Evolutionary conservation across 305 asterid species (phyloP), one percentile per base, ranked within the genome.

Genomic region (Petunia hybrid): DNA sequence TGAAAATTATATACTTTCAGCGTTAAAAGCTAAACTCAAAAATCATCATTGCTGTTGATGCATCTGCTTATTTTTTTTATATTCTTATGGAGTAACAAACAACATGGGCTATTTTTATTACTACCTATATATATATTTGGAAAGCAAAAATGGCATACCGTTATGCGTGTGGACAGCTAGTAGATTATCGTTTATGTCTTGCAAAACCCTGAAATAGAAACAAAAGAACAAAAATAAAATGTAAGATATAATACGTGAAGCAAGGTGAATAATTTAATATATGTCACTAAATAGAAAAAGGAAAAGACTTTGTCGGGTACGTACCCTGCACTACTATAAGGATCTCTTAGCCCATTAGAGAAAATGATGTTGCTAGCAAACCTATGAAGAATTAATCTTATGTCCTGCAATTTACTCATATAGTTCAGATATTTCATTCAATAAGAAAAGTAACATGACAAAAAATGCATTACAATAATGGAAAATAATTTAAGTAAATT

Each of bases 281-380:
- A 14, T 13, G 53, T 14, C 9, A 67, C 38, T 59, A 77, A 77
- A 22, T 77, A 22, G 14, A 3, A 61, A 60, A 43, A 77, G 31
- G 51, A 31, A 39, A 3, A 67, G 2, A 38, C 22, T 13, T 38
- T 5, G 45, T 40, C 6, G 7, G 53, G 12, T 9, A 41, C n/a
- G 61, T 86, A 92, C 97, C 95, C 93, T 75, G 88, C 98, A 67
- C 82, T 86, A n/a, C 97, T 92, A 71, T 85, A 94, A 6, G 97
- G 98, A 87, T 92, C 95, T 82, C 85, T 83, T 4, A 90, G 88
- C 59, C 96, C 98, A 85, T 92, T 93, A 75, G 95, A 93, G 89
- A 93, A 91, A 46, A 94, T 92, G 31, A 94, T 90, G 81, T 92
- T 94, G 91, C 97, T 94, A 0, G 85, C 98, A 79, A 91, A 94